Evolutionary conservation across 108 stramenopile species (phyloP), one percentile per base, ranked within the genome.

Genomic region (Stephanodiscus minutulus): DNA sequence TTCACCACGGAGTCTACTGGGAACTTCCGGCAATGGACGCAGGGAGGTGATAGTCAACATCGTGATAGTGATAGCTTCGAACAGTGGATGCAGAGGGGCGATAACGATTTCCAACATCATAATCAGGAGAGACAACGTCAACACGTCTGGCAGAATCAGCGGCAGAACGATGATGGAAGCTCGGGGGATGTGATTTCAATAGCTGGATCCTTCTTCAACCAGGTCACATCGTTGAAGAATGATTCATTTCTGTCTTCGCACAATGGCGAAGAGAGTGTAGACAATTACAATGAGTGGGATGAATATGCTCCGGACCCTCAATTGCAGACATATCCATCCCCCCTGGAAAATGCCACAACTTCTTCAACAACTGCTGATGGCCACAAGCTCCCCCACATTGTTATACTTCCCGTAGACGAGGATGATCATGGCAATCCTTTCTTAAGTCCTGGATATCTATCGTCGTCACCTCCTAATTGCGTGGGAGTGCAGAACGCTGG

Each of bases 401-500:
- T 60, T 3, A 57, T 77, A 28, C 68, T 69, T 0, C 52, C 68
- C n/a, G 57, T 47, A 24, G 29, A 62, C 5, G 64, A 70, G 21
- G 64, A 66, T 37, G 61, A 65, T 5, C 25, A 57, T 13, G 56
- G 31, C 56, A 57, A 57, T 57, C 24, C 56, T 31, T 57, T 57
- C 28, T 22, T 49, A 20, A 49, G 48, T 20, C 48, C 48, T 12
- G 44, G 62, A 53, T 43, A 48, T 15, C 62, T 12, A 24, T 33
- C 33, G 24, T 41, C 36, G 5, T 21, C 24, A 21, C 54, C 76
- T 27, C 68, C 69, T 6, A 39, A 49, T 46, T 77, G 76, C 24
- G 52, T 77, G 7, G 68, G 69, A 0, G 69, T 77, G 27, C 54
- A 66, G 47, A 67, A 69, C 29, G 64, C 76, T 8, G 69, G 69